A percentile compares a stretch with the other conserved stretches of the same genome.
Conservation (phyloP, 495 filamentous ascomycete species). For the Cryomyces minteri region DNA sequence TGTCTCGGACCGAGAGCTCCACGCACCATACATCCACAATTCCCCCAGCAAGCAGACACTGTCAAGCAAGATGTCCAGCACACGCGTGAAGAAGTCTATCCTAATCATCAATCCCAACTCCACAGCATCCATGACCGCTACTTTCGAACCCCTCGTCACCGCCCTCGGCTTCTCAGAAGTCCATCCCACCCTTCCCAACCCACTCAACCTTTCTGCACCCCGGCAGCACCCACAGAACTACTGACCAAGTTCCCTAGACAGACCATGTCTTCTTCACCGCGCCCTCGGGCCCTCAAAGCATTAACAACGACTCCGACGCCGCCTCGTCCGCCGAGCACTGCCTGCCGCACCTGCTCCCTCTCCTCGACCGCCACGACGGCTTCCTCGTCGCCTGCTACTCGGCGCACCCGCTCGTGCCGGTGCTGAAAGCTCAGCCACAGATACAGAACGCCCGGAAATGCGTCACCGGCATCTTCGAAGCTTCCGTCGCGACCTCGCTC, state of each 20-base stretch:
- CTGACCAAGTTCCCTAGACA: constrained; percentile 18
- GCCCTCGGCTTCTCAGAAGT: constrained; percentile 30
- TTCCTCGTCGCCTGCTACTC: constrained; percentile 83
- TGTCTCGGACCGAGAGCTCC: too few species aligned
- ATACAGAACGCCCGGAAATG: constrained; percentile 23
- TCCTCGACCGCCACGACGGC: constrained; percentile 42
- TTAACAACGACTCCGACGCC: constrained; percentile 44
- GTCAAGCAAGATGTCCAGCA: background rate
- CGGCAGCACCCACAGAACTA: background rate
- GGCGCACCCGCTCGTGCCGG: constrained; percentile 59
- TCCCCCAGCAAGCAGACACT: too few species aligned
- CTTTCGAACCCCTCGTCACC: constrained; percentile 44
- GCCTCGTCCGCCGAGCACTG: constrained; percentile 31
- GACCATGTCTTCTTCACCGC: constrained; percentile 38
- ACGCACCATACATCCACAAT: too few species aligned
- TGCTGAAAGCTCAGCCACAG: constrained; percentile 26
- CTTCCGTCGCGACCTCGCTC: constrained; percentile 43
- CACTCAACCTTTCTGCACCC: background rate
- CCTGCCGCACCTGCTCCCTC: constrained; percentile 29
- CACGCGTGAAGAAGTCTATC: constrained; percentile 26
- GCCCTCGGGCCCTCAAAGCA: constrained; percentile 35
- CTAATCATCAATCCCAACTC: constrained; percentile 89
- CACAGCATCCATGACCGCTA: constrained; percentile 61
- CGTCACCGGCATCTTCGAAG: constrained; percentile 80
- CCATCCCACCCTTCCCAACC: constrained; percentile 3